Evolutionary conservation across 257 asterid genomes (phyloP), one percentile per base, ranked within the genome.

Genomic region (Marsdenia floribunda): DNA sequence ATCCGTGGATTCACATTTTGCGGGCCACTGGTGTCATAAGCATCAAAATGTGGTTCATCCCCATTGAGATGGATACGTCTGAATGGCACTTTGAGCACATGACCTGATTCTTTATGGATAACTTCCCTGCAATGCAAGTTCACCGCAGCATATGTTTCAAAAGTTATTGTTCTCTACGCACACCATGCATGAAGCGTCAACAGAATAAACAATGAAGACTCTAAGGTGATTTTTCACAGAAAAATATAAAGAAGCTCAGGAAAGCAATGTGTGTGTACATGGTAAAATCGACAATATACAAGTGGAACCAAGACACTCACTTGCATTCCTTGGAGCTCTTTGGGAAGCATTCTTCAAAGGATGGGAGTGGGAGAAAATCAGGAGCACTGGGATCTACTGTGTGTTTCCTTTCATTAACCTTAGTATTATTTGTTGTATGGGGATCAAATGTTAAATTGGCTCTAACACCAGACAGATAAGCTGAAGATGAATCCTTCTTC

Each of bases 1-100:
- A 60, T 71, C 3, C 10, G 82, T 0, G 98, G 99, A 81, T 81
- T 88, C 58, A 92, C 81, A 79, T 86, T 86, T 75, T 90, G 99
- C 0, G 98, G 99, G 42, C 99, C 99, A 60, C 99, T 94, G 76
- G 98, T 94, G 86, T 94, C 99, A 59, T 94, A 94, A 68, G 98
- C 86, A 82, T 94, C 98, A 33, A 94, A 94, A 87, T 92, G 98
- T 4, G 97, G 84, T 57, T 92, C 96, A 52, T 90, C 98, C 13
- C 99, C 98, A 0, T 93, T 74, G 16, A 94, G 86, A 75, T 88
- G 96, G 84, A 94, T 79, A 53, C 99, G 93, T 33, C 99, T 87
- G 79, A 94, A 94, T 26, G 99, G 99, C 71, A 94, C 91, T 71
- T 84, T 85, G 82, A 94, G 84, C 81, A 90, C 74, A 53, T 83